Base-by-base conservation (phyloP, 768 basidiomycete species). In the Tulasnella sp. region DNA sequence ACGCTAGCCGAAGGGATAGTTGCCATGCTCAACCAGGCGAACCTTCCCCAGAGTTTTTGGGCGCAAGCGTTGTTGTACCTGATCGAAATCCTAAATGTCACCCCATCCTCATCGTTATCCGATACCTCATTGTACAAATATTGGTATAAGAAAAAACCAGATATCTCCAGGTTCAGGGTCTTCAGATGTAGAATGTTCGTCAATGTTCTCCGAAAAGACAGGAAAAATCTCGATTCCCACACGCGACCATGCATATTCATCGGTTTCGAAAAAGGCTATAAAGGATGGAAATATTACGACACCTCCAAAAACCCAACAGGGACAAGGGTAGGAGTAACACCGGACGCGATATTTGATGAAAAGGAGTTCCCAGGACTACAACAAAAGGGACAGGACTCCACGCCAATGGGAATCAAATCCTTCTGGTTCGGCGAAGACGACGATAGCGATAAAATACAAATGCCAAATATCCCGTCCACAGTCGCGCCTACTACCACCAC, bases 181-280 rank as follows among this genome's bases (percentile, higher is more conserved):
- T 89, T 85, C 73, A 87, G 88, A 2, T 88, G 87, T 75, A 82
- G 82, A 73, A 86, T 86, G 24, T 88, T 87, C 84, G 87, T 87
- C 40, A 84, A 84, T 77, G 83, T 87, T 6, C 85, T 84, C 76
- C 86, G 85, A 77, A 84, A 88, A 73, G 81, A 69, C 64, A 72
- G 83, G 37, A 75, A 31, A 31, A 41, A 41, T 11, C 24, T 42
- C 7, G 74, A n/a, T 6, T 75, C 42, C 24, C 74, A 75, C 42
- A 34, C 74, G 28, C 9, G 41, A 42, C n/a, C n/a, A 75, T 34
- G 34, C n/a, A 75, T 75, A 5, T 75, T 75, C 28, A 75, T 77
- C 50, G 76, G 76, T 6, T 77, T 50, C 41, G 42, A 58, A 18
- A 18, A 46, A n/a, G 76, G 54, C 5, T 7, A 58, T 5, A 77